phyloP scores from a whole-genome alignment of 257 asterid genomes.

The Lithospermum erythrorhizon region DNA sequence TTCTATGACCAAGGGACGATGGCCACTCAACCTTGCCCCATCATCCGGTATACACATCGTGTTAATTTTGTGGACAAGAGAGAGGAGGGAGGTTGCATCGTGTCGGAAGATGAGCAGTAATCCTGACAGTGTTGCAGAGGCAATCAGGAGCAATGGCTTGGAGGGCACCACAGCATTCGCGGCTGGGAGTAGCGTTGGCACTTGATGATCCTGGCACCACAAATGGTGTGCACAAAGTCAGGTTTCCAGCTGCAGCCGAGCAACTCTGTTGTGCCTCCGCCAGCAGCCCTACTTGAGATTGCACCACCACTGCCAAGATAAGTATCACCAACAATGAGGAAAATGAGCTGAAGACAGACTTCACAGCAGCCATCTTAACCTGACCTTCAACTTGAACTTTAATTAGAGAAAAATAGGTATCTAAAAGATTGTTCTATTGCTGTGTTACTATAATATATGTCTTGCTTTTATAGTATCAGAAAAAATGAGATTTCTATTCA shows the following conservation, averaged over 20 bases:
- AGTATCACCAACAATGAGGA: conserved; percentile 6
- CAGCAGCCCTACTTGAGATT: conserved; percentile 10
- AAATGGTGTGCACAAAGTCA: conserved; percentile 36
- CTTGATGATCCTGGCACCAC: conserved; percentile 20
- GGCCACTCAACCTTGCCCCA: too few species aligned
- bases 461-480: conserved; percentile 5
- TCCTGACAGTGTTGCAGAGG: conserved; percentile 32
- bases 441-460: neutral
- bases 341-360: conserved; percentile 3
- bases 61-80: conserved; percentile 18
- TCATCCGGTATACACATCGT: too few species aligned
- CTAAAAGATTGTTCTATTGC: neutral
- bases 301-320: conserved; percentile 11
- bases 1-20: too few species aligned
- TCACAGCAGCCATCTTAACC: conserved; percentile 17
- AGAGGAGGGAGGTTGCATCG: conserved; percentile 49
- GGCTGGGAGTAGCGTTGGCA: conserved; percentile 8
- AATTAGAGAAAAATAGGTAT: neutral
- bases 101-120: conserved; percentile 36
- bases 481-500: neutral
- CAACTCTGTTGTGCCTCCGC: conserved; percentile 26
- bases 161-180: conserved; percentile 24
- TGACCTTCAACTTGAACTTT: too few species aligned
- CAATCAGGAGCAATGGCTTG: conserved; percentile 23
- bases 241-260: conserved; percentile 26